Evolutionary conservation across 768 basidiomycete species (phyloP), one percentile per base, ranked within the genome.

Genomic region (Boletus speciosus): DNA sequence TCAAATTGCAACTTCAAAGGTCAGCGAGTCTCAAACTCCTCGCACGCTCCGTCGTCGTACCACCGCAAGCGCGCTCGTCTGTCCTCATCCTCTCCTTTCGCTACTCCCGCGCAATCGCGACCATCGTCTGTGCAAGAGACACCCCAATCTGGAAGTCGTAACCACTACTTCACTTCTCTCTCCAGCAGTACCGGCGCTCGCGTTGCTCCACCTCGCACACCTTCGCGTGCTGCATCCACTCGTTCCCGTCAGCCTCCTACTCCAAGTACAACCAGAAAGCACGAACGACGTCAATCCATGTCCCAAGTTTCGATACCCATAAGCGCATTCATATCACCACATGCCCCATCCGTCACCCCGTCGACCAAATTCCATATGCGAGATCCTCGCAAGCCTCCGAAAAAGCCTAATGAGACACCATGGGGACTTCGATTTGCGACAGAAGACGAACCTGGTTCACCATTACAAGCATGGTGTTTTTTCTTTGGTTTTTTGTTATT

Each of bases 251-350:
- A 59, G 46, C 70, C 60, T 40, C 60, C 52, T 27, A 66, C 65
- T 16, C 65, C 59, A 29, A 63, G 54, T 47, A 54, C 62, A 15
- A 59, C 60, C 61, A 42, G 72, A 46, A 70, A 72, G 45, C 60
- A 54, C 16, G 69, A 69, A 53, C 71, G 64, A 45, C 77, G 78
- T 47, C 78, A 75, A 40, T 86, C 84, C 63, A 71, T 85, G 54
- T 87, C 88, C 3, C 82, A 85, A 64, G 74, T 77, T 12, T 90
- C 88, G n/a, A 86, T 92, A 21, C 89, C 89, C 3, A 80, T 92
- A 51, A 86, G 85, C 38, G 89, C 89, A 4, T 74, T 90, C 58
- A 78, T 92, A 40, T 84, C 87, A 4, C 88, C 89, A 0, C 88
- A 87, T 62, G 88, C 86, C 25, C 89, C 88, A 5, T 90, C 89